Conservation (phyloP, 2,329 filamentous ascomycete species). For the Fusarium anguioides region DNA sequence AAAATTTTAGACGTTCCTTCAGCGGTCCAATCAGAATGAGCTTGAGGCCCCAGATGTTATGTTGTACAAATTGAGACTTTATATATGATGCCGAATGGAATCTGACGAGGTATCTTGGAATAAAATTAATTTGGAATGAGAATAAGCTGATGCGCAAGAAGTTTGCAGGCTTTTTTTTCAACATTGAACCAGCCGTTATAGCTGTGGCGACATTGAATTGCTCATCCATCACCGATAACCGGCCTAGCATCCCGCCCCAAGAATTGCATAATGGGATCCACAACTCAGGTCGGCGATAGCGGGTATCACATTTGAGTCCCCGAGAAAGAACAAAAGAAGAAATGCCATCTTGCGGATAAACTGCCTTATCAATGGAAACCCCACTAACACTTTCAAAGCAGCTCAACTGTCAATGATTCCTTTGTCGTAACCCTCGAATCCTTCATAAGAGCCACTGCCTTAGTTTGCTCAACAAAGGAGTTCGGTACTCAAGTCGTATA, state of each 20-base stretch:
- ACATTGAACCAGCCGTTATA: not conserved
- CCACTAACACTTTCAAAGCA: not conserved
- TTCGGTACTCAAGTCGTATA: conserved; percentile 6
- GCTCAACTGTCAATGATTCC: not conserved
- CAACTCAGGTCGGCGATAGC: conserved; percentile 19
- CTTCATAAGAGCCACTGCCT: not conserved
- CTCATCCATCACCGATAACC: conserved; percentile 2
- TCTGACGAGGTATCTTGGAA: conserved; percentile 1
- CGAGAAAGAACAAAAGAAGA: not conserved
- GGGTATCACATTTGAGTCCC: conserved; percentile 22
- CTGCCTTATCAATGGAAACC: not conserved
- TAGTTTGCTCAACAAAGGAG: conserved; percentile 17
- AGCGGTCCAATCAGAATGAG: not conserved
- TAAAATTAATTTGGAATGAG: not conserved
- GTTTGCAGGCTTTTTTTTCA: not conserved
- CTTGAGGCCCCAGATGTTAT: not conserved
- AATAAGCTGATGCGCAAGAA: not conserved
- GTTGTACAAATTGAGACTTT: not conserved
- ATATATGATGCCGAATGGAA: not conserved
- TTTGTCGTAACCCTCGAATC: not conserved
- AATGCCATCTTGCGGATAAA: not conserved
- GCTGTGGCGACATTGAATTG: conserved; percentile 1
- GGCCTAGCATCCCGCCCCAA: not conserved
- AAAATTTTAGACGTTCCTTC: conserved; percentile 14
- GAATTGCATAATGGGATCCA: conserved; percentile 3